phyloP scores from a whole-genome alignment of 1,284 basidiomycete species.

The Cryptococcus wingfieldii region DNA sequence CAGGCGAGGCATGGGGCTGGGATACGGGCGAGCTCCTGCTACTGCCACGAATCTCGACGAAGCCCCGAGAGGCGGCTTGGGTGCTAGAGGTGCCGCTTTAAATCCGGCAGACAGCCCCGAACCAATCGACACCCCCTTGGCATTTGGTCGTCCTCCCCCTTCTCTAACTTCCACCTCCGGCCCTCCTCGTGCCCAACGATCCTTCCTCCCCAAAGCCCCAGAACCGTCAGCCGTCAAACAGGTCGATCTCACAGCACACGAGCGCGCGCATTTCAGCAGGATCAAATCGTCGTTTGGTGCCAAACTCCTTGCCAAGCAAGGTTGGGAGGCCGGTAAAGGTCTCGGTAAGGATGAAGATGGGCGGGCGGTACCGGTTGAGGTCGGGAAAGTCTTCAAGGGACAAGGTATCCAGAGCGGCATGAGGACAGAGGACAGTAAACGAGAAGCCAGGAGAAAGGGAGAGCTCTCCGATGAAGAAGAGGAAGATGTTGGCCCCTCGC shows the following conservation, averaged over 20 bases:
- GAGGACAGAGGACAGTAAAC: constrained; percentile 79
- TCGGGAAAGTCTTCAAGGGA: constrained; percentile 63
- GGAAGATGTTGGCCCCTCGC: constrained; percentile 54
- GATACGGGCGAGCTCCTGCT: constrained; percentile 10
- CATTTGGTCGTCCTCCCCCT: constrained; percentile 26
- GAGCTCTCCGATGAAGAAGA: constrained; percentile 66
- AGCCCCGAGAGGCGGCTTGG: too few species aligned
- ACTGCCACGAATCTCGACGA: neutral
- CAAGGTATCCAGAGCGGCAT: constrained; percentile 84
- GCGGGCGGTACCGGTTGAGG: constrained; percentile 80
- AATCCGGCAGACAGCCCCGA: neutral
- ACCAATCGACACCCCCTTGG: constrained; percentile 9
- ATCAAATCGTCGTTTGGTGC: constrained; percentile 73
- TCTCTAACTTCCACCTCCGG: constrained; percentile 54
- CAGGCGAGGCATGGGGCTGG: constrained; percentile 16
- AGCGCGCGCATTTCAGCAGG: constrained; percentile 73
- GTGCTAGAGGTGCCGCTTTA: too few species aligned
- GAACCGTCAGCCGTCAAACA: constrained; percentile 20
- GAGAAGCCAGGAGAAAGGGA: constrained; percentile 62
- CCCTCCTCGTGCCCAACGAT: constrained; percentile 18
- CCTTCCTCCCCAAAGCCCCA: constrained; percentile 12
- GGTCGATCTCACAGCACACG: constrained; percentile 57
- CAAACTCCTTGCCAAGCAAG: constrained; percentile 86
- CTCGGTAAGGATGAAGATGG: constrained; percentile 74
- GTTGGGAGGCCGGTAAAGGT: constrained; percentile 80